Conservation (phyloP, 768 basidiomycete species). For the Lyophyllum atratum region DNA sequence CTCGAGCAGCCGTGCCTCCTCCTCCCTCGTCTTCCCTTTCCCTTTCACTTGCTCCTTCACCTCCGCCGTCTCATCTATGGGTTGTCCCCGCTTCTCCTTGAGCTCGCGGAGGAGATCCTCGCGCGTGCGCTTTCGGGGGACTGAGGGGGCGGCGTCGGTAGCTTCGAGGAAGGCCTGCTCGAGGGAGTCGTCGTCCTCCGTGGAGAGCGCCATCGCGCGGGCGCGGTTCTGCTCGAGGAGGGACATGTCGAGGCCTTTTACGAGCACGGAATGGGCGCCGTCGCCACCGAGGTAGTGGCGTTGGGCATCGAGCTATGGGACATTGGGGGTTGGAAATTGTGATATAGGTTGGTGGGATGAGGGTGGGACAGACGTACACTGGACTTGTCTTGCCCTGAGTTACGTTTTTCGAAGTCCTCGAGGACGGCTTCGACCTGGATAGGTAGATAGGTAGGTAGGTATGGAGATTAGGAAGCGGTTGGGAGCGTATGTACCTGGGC, state of each 20-base stretch:
- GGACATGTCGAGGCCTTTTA: slow-evolving; percentile 88
- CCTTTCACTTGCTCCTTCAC: too few relatives aligned
- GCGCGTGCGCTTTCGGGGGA: slow-evolving; percentile 70
- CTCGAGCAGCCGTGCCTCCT: slow-evolving; percentile 36
- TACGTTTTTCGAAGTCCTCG: slow-evolving; percentile 76
- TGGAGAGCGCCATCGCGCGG: slow-evolving; percentile 46
- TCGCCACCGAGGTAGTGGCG: slow-evolving; percentile 84
- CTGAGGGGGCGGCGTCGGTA: slow-evolving; percentile 21
- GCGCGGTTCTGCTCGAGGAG: slow-evolving; percentile 85
- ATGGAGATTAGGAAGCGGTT: background rate
- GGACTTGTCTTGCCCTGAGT: slow-evolving; percentile 58
- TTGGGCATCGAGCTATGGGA: slow-evolving; percentile 67
- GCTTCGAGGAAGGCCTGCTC: slow-evolving; percentile 71
- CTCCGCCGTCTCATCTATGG: background rate
- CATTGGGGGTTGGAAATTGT: background rate
- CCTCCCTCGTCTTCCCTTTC: slow-evolving; percentile 24
- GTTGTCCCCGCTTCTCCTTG: slow-evolving; percentile 59
- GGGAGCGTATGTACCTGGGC: slow-evolving; percentile 52
- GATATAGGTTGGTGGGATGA: background rate
- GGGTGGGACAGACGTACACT: slow-evolving; percentile 43
- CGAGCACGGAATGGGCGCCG: slow-evolving; percentile 80
- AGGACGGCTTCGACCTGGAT: slow-evolving; percentile 74
- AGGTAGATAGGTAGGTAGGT: slow-evolving; percentile 4
- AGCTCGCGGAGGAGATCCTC: slow-evolving; percentile 74
- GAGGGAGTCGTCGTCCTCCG: slow-evolving; percentile 77